Base-by-base conservation (phyloP, 1,139 yeast species). In the Arxiozyma heterogenica region DNA sequence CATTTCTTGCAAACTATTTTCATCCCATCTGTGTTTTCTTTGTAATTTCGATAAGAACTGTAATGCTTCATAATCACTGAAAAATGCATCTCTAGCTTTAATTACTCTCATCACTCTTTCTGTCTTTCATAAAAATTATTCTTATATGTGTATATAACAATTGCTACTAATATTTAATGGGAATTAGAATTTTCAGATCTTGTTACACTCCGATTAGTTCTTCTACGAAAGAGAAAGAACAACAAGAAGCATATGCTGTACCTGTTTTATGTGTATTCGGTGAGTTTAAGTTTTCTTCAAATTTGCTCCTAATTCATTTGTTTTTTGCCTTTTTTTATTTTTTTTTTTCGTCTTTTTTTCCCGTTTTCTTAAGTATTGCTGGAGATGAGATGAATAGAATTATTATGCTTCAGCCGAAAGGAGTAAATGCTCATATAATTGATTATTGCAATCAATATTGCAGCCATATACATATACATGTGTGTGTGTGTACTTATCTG, bases 1-100 rank as follows among this genome's bases (percentile, higher is more conserved):
- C 20, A 44, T 70, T 42, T 71, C 39, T 53, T 64, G 56, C 47
- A 64, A 41, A 23, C 58, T 56, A 21, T 59, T 61, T 11, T 59
- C 61, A 47, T 63, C 65, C 64, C 73, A 72, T 67, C 66, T 77
- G 60, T 69, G 76, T 64, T 64, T 71, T 67, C 71, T 72, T 53
- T 69, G 66, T 22, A 67, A 54, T 42, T 65, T 61, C 1, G 66
- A 52, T 53, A 69, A 51, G 52, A 65, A 67, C 51, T 68, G 67
- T 25, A 64, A 56, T 3, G 63, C 66, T 64, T 63, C 75, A 64
- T 63, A 71, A 62, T 66, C 74, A 61, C 71, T 64, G 47, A 68
- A 48, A 53, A 65, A 66, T 18, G 71, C 68, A 44, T 66, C 65
- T 55, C 69, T 64, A 5, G 57, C 58, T 41, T 66, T 64, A 17